Evolutionary conservation across 2,329 filamentous ascomycete genomes (phyloP).

Genomic region (Xylariaceae sp.): DNA sequence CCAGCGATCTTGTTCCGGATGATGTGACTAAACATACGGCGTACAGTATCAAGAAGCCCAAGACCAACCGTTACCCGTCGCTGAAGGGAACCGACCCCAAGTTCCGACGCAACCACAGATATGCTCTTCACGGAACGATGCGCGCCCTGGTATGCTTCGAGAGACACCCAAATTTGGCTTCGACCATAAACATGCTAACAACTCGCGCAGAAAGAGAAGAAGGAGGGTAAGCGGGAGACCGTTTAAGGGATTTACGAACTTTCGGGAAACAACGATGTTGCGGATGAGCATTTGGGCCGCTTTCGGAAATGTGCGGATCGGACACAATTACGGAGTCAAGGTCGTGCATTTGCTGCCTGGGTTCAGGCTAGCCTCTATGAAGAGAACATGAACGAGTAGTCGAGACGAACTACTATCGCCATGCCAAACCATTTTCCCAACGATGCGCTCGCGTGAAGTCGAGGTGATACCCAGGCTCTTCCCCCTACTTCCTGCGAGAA

Average conservation of each 20-base stretch:
- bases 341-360: constrained; percentile 27
- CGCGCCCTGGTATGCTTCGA: constrained; percentile 79
- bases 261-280: constrained; percentile 22
- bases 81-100: constrained; percentile 99
- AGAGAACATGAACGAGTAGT: constrained; percentile 26
- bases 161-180: background rate
- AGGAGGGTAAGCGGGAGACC: constrained; percentile 89
- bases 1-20: no score
- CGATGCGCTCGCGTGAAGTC: background rate
- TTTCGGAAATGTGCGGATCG: constrained; percentile 22
- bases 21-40: background rate
- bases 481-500: background rate
- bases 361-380: constrained; percentile 24
- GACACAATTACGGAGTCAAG: constrained; percentile 32
- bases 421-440: constrained; percentile 4
- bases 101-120: constrained; percentile 99
- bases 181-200: constrained; percentile 13
- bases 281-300: constrained; percentile 26
- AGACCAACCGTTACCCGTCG: constrained; percentile 97
- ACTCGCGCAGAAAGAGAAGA: constrained; percentile 73
- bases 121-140: constrained; percentile 98
- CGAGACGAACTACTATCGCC: constrained; percentile 27
- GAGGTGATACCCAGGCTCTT: background rate
- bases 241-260: constrained; percentile 47
- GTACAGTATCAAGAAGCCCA: constrained; percentile 98